A percentile compares a stretch with the other conserved stretches of the same genome.
Conservation (phyloP, 1,284 basidiomycete genomes). For the Vanrija humicola region DNA sequence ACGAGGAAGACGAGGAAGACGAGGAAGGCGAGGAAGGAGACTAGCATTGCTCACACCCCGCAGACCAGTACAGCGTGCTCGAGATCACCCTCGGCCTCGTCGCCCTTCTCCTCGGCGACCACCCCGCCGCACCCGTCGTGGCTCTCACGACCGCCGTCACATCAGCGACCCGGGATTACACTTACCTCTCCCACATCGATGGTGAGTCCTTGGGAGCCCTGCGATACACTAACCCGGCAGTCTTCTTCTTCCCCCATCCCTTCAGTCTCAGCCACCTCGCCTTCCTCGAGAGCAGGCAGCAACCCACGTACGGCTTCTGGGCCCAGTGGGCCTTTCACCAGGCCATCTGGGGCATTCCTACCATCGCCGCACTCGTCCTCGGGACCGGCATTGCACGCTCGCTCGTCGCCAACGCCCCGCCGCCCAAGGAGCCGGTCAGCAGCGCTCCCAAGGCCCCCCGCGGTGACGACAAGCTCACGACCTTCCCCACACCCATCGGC, state of each 20-base stretch:
- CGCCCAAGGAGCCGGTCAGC: neutral
- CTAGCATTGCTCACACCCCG: neutral
- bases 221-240: constrained; percentile 14
- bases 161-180: constrained; percentile 79
- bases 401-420: neutral
- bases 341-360: constrained; percentile 35
- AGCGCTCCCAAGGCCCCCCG: neutral
- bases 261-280: constrained; percentile 7
- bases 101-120: constrained; percentile 63
- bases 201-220: too few species aligned
- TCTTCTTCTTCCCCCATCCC: constrained; percentile 35
- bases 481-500: constrained; percentile 38
- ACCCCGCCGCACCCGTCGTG: constrained; percentile 57
- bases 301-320: constrained; percentile 55
- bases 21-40: neutral
- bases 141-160: constrained; percentile 69
- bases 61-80: constrained; percentile 46
- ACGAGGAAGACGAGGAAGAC: constrained; percentile 2
- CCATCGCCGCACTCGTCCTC: constrained; percentile 29
- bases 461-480: neutral
- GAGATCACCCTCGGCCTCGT: constrained; percentile 66
- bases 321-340: constrained; percentile 68
- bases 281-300: constrained; percentile 71
- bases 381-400: constrained; percentile 30
- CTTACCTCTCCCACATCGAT: constrained; percentile 35